phyloP scores from a whole-genome alignment of 1,284 basidiomycete species.

The Wolfiporia cocos region DNA sequence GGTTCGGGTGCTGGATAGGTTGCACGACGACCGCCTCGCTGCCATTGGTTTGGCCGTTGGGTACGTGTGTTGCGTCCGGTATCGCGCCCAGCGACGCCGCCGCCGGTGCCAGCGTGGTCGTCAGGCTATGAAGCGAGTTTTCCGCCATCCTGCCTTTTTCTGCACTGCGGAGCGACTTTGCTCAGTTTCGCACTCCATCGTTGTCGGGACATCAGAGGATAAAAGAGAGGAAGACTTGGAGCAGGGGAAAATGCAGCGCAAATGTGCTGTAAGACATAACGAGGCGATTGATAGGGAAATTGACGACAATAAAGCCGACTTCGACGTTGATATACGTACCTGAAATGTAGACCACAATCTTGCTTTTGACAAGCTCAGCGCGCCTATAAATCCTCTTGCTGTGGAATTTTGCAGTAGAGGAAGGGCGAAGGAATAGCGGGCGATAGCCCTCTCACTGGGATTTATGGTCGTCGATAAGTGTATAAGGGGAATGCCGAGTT shows the following conservation, averaged over 20 bases:
- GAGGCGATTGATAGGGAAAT: neutral
- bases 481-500: too few species aligned
- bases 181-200: too few species aligned
- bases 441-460: too few species aligned
- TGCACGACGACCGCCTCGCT: neutral
- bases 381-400: neutral
- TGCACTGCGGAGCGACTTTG: too few species aligned
- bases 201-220: too few species aligned
- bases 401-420: too few species aligned
- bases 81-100: constrained; percentile 18
- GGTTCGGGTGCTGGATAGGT: neutral
- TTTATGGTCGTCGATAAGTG: too few species aligned
- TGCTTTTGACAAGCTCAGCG: too few species aligned
- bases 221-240: neutral
- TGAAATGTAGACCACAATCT: too few species aligned
- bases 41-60: constrained; percentile 9
- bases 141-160: constrained; percentile 19
- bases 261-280: neutral
- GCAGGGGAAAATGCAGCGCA: neutral
- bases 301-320: too few species aligned
- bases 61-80: constrained; percentile 7
- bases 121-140: constrained; percentile 17
- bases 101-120: constrained; percentile 15
- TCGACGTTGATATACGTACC: neutral
- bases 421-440: too few species aligned